Evolutionary conservation across 345 rosid genomes (phyloP), one percentile per base, ranked within the genome.

Genomic region (Populus tremula): DNA sequence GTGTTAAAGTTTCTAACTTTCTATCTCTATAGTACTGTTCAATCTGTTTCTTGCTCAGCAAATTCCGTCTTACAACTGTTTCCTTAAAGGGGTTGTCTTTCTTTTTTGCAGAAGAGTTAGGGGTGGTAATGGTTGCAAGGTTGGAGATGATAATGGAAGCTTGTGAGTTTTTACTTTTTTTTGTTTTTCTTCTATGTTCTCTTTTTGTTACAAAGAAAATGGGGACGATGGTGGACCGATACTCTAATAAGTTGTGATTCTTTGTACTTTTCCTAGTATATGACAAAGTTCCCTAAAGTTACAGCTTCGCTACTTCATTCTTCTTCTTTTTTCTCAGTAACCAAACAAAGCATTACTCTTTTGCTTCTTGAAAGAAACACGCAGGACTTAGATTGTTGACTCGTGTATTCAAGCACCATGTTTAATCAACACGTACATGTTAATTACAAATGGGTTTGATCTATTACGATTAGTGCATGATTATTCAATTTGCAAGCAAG

Each of bases 91-190:
- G 82, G 81, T 81, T 36, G 47, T 76, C 65, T 80, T 77, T 12
- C 8, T 77, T 69, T 84, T 70, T 76, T 86, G 84, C 91, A 96
- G 99, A 88, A 88, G 99, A 84, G 92, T 96, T 69, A 91, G 99
- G 81, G 96, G 98, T 74, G 99, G 98, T 43, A 96, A 91, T 88
- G 93, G 98, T 66, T 92, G 98, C 93, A 96, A 96, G 91, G 92
- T 92, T 80, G 96, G 99, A 66, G 99, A 96, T 62, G 98, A 96
- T 78, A 96, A 90, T 83, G 99, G 99, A 80, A 93, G 94, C 92
- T 90, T 96, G 99, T 96, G 85, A 93, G 99, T 90, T 49, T 59
- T n/a, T 86, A 45, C 73, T 27, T 59, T 21, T 21, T 12, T 61
- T n/a, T 27, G 27, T 27, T 53, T 50, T 63, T 45, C 27, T 76